Conservation (phyloP, 2,329 filamentous ascomycete genomes). For the Cladosporium sp. region DNA sequence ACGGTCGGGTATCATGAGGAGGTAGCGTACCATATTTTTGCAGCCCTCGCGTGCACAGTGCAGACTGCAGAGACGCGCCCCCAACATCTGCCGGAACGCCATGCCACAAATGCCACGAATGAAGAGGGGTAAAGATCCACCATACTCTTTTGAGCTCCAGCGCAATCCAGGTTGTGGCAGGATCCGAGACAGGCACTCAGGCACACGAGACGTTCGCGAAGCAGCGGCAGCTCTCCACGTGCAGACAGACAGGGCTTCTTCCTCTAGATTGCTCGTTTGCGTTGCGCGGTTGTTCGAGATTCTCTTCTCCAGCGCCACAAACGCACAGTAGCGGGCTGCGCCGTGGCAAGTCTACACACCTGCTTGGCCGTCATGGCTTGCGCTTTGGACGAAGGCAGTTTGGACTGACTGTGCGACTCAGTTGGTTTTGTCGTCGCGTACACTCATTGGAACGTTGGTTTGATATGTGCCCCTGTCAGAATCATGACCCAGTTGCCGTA, state of each 20-base stretch:
- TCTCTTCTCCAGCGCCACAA: background rate
- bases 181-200: conserved; percentile 1
- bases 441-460: background rate
- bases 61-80: background rate
- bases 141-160: background rate
- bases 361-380: conserved; percentile 1
- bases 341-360: background rate
- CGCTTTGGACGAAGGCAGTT: background rate
- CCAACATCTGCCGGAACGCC: background rate
- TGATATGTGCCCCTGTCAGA: background rate
- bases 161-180: background rate
- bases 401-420: conserved; percentile 5
- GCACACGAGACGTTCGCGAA: background rate
- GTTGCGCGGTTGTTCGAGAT: conserved; percentile 15
- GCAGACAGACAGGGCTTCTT: background rate
- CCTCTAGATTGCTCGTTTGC: background rate
- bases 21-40: background rate
- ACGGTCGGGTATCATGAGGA: background rate
- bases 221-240: conserved; percentile 4
- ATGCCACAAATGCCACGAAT: background rate
- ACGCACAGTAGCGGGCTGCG: background rate
- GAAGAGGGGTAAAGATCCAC: background rate
- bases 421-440: background rate
- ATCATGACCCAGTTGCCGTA: background rate
- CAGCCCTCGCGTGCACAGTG: background rate